Evolutionary conservation across 345 rosid genomes (phyloP).

Genomic region (Eucalyptus albens): DNA sequence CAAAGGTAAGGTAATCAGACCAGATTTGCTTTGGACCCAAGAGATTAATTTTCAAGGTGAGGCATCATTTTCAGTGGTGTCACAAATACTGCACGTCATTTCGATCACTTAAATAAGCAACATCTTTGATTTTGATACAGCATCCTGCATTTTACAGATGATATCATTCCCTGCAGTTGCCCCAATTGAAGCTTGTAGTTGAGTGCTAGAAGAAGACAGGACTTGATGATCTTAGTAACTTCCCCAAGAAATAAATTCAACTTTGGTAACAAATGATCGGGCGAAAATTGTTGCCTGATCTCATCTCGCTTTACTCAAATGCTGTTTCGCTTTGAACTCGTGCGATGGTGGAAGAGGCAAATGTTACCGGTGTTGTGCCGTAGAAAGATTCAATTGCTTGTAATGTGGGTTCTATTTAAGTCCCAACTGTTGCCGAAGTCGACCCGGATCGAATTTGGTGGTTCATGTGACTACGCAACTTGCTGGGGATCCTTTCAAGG

Average conservation of each 20-base stretch:
- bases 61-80: background rate
- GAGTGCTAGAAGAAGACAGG: background rate
- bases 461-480: background rate
- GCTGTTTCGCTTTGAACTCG: background rate
- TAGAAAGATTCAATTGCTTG: background rate
- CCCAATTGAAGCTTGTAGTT: background rate
- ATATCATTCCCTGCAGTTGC: background rate
- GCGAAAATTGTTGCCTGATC: background rate
- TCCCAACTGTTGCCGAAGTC: background rate
- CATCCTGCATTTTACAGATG: background rate
- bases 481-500: background rate
- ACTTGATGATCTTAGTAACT: background rate
- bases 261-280: accelerated
- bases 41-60: background rate
- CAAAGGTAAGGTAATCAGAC: accelerated
- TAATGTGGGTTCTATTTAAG: accelerated
- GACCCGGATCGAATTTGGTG: accelerated
- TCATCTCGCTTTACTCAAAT: background rate
- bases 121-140: background rate
- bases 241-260: background rate
- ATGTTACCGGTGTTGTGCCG: background rate
- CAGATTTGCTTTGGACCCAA: background rate
- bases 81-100: background rate
- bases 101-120: background rate
- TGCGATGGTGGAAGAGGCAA: too few relatives aligned